Base-by-base conservation (phyloP, 805 yeast species). In the Cyberlindnera euphorbiiphila region DNA sequence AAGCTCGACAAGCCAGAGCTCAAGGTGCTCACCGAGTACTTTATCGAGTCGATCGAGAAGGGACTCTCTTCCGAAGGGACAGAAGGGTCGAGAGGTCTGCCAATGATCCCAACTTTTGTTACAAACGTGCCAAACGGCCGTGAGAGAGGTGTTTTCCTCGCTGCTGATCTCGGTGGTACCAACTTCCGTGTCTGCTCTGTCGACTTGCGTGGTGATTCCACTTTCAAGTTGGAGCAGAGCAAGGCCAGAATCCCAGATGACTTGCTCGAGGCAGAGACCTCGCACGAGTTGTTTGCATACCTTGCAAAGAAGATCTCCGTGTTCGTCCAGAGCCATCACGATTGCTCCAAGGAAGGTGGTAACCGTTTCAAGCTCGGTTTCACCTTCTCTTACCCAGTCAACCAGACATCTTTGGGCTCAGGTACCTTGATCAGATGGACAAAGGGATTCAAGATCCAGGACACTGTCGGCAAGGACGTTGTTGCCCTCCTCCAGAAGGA, bases 81-180 rank as follows among this genome's bases (percentile, higher is more conserved):
- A 17, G 59, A 68, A 24, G 57, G 53, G 36, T 52, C 60, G 16
- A 60, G 41, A 57, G 78, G 72, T 56, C 64, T 85, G 65, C 91
- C 93, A 27, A 93, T 91, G 98, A 86, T 93, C 51, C 98, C 98
- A 25, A 76, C 96, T 1, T 91, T 62, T 57, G 95, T 91, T 23
- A 85, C 96, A 8, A 71, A 74, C 9, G 73, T 86, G 39, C 98
- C 98, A 16, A 74, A 72, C 29, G 98, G 98, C 29, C 69, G 74
- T 32, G 98, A 91, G 59, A 69, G 68, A 38, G 98, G 98, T 30
- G 68, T 85, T 26, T 77, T 72, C 45, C 66, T 91, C 43, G 98
- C 98, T 37, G 95, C 93, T 5, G 98, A 91, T 57, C 70, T 91
- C 36, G 98, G 98, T 45, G 98, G 98, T 34, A 89, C 98, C 41